Evolutionary conservation across 1,284 basidiomycete genomes (phyloP).

Genomic region (Exobasidium rhododendri): DNA sequence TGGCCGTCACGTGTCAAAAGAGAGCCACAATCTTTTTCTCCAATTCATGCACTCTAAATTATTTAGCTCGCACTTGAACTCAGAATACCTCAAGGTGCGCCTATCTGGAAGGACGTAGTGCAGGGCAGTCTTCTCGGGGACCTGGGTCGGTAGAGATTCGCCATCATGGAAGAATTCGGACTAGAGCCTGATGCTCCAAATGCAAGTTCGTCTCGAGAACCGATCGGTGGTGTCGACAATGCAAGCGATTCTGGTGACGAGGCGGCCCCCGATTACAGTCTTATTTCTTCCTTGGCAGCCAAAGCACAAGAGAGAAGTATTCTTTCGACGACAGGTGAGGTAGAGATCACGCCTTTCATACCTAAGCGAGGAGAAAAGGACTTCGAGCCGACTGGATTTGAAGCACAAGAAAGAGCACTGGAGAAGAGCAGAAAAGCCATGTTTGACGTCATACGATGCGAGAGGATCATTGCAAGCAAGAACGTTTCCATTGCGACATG

Average conservation of each 20-base stretch:
- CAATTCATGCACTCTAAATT: background rate
- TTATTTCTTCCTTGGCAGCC: slow-evolving; percentile 6
- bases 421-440: slow-evolving; percentile 78
- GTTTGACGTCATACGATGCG: slow-evolving; percentile 72
- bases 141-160: no score
- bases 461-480: slow-evolving; percentile 67
- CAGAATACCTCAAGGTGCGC: no score
- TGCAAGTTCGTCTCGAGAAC: background rate
- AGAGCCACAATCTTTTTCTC: no score
- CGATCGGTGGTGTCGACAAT: background rate
- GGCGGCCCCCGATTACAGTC: slow-evolving; percentile 14
- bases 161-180: background rate
- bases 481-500: slow-evolving; percentile 39
- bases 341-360: slow-evolving; percentile 20
- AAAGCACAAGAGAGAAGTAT: background rate
- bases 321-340: background rate
- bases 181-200: slow-evolving; percentile 1
- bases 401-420: slow-evolving; percentile 71
- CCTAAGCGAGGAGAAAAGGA: slow-evolving; percentile 52
- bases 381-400: slow-evolving; percentile 72
- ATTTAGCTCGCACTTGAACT: no score
- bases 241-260: slow-evolving; percentile 16
- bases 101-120: no score
- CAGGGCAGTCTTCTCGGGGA: no score
- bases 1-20: no score